phyloP scores from a whole-genome alignment of 108 stramenopile genomes.

The Cyclotella kingstonii region DNA sequence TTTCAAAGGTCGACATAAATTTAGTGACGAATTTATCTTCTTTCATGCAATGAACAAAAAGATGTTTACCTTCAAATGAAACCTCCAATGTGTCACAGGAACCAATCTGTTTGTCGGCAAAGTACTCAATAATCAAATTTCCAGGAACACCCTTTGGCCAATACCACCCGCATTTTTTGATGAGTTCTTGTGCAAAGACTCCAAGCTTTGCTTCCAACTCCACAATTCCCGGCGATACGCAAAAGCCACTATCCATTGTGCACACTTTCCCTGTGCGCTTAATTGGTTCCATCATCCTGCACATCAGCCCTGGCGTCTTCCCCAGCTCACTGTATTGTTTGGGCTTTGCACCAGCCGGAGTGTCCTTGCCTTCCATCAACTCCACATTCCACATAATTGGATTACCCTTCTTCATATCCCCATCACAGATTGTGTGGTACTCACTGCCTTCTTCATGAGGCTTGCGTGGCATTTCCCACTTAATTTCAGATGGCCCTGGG shows the following conservation, averaged over 20 bases:
- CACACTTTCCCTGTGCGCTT: constrained; percentile 13
- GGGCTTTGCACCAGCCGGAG: too few species aligned
- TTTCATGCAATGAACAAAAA: constrained; percentile 5
- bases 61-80: neutral
- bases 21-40: neutral
- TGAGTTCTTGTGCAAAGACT: constrained; percentile 3
- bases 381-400: constrained; percentile 8
- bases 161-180: constrained; percentile 4
- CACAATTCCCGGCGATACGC: constrained; percentile 9
- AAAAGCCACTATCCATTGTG: constrained; percentile 16
- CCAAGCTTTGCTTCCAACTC: constrained; percentile 9
- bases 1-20: constrained; percentile 6
- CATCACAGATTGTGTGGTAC: constrained; percentile 17
- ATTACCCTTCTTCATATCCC: neutral
- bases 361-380: constrained; percentile 3
- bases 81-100: neutral
- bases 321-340: too few species aligned
- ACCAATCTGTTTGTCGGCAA: neutral
- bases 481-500: constrained; percentile 1
- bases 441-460: constrained; percentile 19
- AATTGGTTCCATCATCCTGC: constrained; percentile 28
- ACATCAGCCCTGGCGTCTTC: too few species aligned
- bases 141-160: constrained; percentile 5
- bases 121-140: neutral
- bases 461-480: constrained; percentile 3